Conservation (phyloP, 1,284 basidiomycete species). For the Coniferiporia weirii region DNA sequence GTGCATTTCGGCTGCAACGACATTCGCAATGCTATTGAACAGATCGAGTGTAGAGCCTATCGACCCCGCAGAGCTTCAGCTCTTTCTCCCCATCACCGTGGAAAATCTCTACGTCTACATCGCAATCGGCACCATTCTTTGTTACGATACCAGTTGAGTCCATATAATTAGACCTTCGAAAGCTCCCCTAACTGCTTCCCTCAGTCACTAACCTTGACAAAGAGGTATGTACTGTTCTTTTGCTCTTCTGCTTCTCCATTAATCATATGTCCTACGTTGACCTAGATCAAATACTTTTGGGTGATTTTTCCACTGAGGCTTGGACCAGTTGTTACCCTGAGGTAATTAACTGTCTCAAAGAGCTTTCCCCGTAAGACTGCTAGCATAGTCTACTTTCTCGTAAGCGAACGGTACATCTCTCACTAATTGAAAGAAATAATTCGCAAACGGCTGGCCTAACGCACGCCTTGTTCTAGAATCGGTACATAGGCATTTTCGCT, state of each 20-base stretch:
- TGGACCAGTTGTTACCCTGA: too few relatives aligned
- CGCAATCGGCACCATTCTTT: neutral
- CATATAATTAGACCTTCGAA: too few relatives aligned
- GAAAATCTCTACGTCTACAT: neutral
- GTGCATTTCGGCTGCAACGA: too few relatives aligned
- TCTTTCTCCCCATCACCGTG: neutral
- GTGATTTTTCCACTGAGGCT: neutral
- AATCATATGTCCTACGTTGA: too few relatives aligned
- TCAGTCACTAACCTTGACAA: constrained; percentile 3
- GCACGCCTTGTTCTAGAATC: too few relatives aligned
- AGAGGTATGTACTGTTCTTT: neutral
- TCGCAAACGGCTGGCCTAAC: too few relatives aligned
- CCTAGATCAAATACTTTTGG: constrained; percentile 1
- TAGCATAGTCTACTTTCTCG: neutral
- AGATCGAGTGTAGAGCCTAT: neutral
- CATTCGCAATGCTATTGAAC: constrained; percentile 13
- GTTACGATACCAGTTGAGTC: constrained; percentile 6
- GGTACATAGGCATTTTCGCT: too few relatives aligned
- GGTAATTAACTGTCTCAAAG: neutral
- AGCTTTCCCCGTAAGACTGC: neutral
- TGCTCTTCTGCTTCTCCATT: neutral
- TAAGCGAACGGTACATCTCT: neutral
- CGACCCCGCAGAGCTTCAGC: neutral
- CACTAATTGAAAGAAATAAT: too few relatives aligned
- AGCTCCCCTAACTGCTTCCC: neutral